Evolutionary conservation across 352 stramenopile species (phyloP).

Genomic region (Pythium angustatum): DNA sequence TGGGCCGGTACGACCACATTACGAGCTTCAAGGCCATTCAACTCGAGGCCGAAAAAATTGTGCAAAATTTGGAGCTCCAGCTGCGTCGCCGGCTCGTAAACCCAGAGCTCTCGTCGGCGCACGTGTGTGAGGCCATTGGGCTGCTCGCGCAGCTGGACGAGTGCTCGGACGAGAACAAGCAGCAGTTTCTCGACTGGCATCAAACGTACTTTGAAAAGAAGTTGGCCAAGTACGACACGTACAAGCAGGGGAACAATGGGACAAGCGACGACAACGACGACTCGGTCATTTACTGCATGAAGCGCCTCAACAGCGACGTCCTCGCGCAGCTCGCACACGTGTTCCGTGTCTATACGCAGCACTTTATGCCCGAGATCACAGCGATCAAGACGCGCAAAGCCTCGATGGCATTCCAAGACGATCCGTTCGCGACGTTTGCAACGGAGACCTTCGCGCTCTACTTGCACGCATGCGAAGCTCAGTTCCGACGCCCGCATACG

Average conservation of each 20-base stretch:
- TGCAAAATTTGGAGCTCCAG: slow-evolving; percentile 67
- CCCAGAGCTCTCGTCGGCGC: slow-evolving; percentile 40
- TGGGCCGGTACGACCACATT: slow-evolving; percentile 88
- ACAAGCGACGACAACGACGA: slow-evolving; percentile 28
- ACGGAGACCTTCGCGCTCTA: slow-evolving; percentile 70
- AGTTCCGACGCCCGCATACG: slow-evolving; percentile 53
- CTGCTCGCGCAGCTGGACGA: slow-evolving; percentile 66
- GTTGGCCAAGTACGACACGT: slow-evolving; percentile 41
- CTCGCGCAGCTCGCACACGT: slow-evolving; percentile 53
- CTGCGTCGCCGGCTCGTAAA: slow-evolving; percentile 62
- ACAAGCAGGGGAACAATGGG: slow-evolving; percentile 29
- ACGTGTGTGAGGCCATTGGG: slow-evolving; percentile 70
- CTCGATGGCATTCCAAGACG: slow-evolving; percentile 53
- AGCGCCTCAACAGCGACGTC: slow-evolving; percentile 52
- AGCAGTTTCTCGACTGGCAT: slow-evolving; percentile 87
- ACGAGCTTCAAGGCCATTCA: slow-evolving; percentile 90
- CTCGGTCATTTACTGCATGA: slow-evolving; percentile 61
- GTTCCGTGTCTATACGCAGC: slow-evolving; percentile 63
- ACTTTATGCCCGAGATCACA: slow-evolving; percentile 60
- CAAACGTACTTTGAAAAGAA: slow-evolving; percentile 65
- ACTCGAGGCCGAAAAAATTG: slow-evolving; percentile 84
- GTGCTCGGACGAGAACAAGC: slow-evolving; percentile 73
- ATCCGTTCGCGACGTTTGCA: slow-evolving; percentile 70
- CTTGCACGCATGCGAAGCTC: slow-evolving; percentile 43
- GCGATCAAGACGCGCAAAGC: slow-evolving; percentile 42